phyloP scores from a whole-genome alignment of 2,329 filamentous ascomycete species.

The Torrubiella hemipterigena region DNA sequence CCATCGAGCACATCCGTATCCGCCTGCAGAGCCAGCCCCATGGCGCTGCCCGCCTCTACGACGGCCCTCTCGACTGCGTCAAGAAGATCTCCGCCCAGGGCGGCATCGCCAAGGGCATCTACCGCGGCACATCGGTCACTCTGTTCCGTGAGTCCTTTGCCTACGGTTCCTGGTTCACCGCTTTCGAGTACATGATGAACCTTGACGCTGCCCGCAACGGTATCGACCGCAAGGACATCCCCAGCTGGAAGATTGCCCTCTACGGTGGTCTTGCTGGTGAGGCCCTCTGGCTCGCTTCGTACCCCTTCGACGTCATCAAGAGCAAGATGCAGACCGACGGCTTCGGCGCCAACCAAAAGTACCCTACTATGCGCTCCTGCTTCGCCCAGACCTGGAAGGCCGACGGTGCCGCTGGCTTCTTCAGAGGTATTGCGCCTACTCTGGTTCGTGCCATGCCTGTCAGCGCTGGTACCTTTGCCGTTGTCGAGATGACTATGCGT shows the following conservation, averaged over 20 bases:
- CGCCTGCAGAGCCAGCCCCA: slow-evolving; percentile 93
- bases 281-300: slow-evolving; percentile 83
- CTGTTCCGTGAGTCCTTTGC: slow-evolving; percentile 82
- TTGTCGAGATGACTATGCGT: slow-evolving; percentile 57
- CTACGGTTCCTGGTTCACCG: slow-evolving; percentile 90
- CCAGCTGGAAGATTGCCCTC: slow-evolving; percentile 73
- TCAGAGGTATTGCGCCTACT: slow-evolving; percentile 87
- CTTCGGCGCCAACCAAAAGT: slow-evolving; percentile 61
- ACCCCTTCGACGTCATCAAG: slow-evolving; percentile 96
- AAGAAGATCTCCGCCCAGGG: slow-evolving; percentile 60
- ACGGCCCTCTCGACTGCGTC: slow-evolving; percentile 80
- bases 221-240: slow-evolving; percentile 64
- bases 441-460: slow-evolving; percentile 93
- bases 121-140: slow-evolving; percentile 80
- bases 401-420: slow-evolving; percentile 78
- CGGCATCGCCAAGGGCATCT: slow-evolving; percentile 60
- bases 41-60: slow-evolving; percentile 65
- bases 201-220: slow-evolving; percentile 67
- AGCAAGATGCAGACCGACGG: slow-evolving; percentile 99
- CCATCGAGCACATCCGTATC: slow-evolving; percentile 96
- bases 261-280: slow-evolving; percentile 94
- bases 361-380: slow-evolving; percentile 76
- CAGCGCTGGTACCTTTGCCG: slow-evolving; percentile 92
- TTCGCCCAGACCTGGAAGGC: slow-evolving; percentile 69
- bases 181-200: slow-evolving; percentile 97